Evolutionary conservation across 805 yeast genomes (phyloP), one percentile per base, ranked within the genome.

Genomic region (Wickerhamiella siamensis): DNA sequence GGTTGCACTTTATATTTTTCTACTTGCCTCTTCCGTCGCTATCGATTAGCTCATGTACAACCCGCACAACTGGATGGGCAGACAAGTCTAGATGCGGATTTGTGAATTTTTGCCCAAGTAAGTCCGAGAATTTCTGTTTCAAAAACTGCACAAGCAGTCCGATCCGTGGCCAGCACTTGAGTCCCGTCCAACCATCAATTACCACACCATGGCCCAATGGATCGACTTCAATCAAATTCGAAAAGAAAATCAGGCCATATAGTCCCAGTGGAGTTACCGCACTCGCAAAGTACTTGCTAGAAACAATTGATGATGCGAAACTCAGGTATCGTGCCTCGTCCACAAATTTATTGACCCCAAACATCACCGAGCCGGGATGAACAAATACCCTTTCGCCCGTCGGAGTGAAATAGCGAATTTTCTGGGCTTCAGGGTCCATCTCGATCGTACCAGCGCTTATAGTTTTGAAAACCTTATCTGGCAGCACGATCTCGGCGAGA

Each of bases 101-200:
- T 17, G 67, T 74, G 36, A 87, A 63, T 48, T 75, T 75, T 18
- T 67, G 69, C 34, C 72, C 79, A 42, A 88, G 71, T 0, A 81
- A 74, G 16, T 67, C 63, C 54, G 86, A 94, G 26, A 88, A 59
- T 37, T 83, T 56, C 9, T 61, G 54, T 51, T 94, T 65, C 43
- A 88, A 61, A 44, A 79, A 74, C 44, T 82, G 80, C 24, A 87
- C 70, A 37, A 88, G 62, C 2, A 88, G 94, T 1, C 87, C 97
- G 52, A 87, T 83, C 49, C 91, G 82, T 48, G 94, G 80, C 96
- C 96, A 88, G 1, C 95, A 83, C 47, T 83, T 69, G 10, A 88
- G 69, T 0, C 95, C 93, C 27, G 83, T 61, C 96, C 97, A 87
- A n/a, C 70, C 70, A 50, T 83, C 95, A 42, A 88, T 63, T 6